Conservation (phyloP, 2,329 filamentous ascomycete genomes). For the Fusarium incarnatum region DNA sequence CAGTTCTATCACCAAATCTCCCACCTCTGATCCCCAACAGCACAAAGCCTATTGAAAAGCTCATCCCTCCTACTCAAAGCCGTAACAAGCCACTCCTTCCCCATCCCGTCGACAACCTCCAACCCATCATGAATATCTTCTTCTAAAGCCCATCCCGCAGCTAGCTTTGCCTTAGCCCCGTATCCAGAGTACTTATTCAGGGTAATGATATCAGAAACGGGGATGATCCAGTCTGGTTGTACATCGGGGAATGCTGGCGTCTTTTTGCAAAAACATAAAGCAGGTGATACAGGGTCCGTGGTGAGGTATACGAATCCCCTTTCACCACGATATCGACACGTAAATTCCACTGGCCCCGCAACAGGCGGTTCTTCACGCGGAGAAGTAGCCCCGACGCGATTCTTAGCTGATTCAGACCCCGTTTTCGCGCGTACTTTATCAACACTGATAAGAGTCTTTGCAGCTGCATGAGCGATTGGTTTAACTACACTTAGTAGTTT, state of each 20-base stretch:
- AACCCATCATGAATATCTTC: slow-evolving; percentile 78
- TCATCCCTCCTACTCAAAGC: slow-evolving; percentile 77
- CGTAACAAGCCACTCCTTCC: slow-evolving; percentile 68
- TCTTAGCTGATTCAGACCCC: slow-evolving; percentile 67
- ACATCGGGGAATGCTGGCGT: slow-evolving; percentile 38
- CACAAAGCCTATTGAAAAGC: slow-evolving; percentile 78
- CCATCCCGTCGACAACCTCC: slow-evolving; percentile 65
- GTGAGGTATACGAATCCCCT: slow-evolving; percentile 60
- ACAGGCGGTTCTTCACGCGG: neutral
- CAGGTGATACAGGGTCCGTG: neutral
- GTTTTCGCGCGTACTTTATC: slow-evolving; percentile 76
- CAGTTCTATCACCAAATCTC: slow-evolving; percentile 67
- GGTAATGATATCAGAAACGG: slow-evolving; percentile 75
- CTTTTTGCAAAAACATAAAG: slow-evolving; percentile 13
- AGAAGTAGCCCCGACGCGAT: slow-evolving; percentile 60
- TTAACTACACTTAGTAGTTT: slow-evolving; percentile 71
- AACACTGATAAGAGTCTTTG: slow-evolving; percentile 75
- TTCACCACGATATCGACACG: slow-evolving; percentile 73
- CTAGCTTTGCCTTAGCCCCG: slow-evolving; percentile 81
- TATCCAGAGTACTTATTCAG: slow-evolving; percentile 81
- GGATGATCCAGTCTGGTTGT: slow-evolving; percentile 73
- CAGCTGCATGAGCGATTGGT: slow-evolving; percentile 71
- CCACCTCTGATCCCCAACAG: slow-evolving; percentile 83
- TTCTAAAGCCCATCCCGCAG: slow-evolving; percentile 79
- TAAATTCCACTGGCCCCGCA: slow-evolving; percentile 76